Conservation (phyloP, 495 filamentous ascomycete species). For the Echria macrotheca region DNA sequence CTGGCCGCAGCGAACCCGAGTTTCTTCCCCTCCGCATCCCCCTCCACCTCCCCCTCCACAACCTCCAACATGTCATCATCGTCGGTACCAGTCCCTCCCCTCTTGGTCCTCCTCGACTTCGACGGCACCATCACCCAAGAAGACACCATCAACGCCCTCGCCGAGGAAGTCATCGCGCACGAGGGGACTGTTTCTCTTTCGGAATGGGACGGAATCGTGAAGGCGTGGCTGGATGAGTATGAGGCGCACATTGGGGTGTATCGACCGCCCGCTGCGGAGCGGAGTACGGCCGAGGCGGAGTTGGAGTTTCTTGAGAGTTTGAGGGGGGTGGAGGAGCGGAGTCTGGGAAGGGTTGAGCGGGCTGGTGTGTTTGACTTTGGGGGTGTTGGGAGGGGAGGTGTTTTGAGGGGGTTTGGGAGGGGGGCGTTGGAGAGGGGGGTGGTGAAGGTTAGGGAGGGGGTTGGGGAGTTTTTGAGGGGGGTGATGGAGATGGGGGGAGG, state of each 20-base stretch:
- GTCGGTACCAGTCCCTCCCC: slow-evolving; percentile 1
- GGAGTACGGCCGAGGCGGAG: slow-evolving; percentile 28
- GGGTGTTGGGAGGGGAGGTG: too few relatives aligned
- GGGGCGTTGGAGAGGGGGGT: slow-evolving; percentile 20
- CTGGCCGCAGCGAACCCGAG: too few relatives aligned
- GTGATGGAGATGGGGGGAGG: not conserved
- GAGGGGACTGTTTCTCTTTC: not conserved
- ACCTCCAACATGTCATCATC: slow-evolving; percentile 1
- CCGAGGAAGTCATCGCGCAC: slow-evolving; percentile 9
- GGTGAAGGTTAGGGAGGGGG: slow-evolving; percentile 32
- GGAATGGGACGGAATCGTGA: slow-evolving; percentile 33
- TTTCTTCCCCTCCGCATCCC: too few relatives aligned
- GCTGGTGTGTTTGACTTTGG: too few relatives aligned
- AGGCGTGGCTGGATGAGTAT: slow-evolving; percentile 32
- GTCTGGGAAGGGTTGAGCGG: too few relatives aligned
- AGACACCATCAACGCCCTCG: slow-evolving; percentile 26
- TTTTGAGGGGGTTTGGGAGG: slow-evolving; percentile 25
- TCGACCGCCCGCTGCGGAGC: slow-evolving; percentile 12
- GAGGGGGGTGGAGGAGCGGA: slow-evolving; percentile 31
- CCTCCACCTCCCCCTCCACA: not conserved
- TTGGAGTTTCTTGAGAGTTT: slow-evolving; percentile 32
- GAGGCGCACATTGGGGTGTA: slow-evolving; percentile 27
- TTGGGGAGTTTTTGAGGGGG: slow-evolving; percentile 24
- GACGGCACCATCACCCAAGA: slow-evolving; percentile 44
- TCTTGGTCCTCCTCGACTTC: slow-evolving; percentile 44